Percentiles rank a stretch among this genome's conserved stretches.
These are phyloP conservation scores for Picochlorum sp. DNA, from an alignment of 139 green algal species.

Conservation along the genomic window DNA sequence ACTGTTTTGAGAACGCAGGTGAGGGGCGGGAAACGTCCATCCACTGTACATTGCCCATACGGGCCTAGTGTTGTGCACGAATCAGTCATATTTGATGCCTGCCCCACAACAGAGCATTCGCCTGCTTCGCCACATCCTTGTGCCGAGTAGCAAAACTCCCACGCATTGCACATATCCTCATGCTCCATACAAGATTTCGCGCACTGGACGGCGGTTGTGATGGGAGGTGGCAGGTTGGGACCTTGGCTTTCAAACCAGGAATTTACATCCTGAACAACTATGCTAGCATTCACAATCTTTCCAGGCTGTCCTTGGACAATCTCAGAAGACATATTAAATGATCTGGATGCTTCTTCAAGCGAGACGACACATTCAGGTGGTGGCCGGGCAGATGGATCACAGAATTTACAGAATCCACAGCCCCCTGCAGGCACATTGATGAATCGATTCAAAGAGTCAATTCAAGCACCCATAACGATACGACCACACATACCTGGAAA, in stretches of 20 bases:
- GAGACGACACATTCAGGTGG: conserved; percentile 5
- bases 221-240: background rate
- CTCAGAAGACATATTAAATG: no score
- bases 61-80: background rate
- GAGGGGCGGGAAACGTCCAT: conserved; percentile 1
- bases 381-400: background rate
- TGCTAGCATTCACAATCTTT: background rate
- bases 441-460: no score
- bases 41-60: background rate
- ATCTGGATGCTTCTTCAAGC: no score
- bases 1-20: conserved; percentile 4
- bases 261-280: conserved; percentile 4
- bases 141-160: background rate
- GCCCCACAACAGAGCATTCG: no score
- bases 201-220: conserved; percentile 7
- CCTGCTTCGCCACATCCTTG: conserved; percentile 2
- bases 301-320: no score
- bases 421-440: background rate
- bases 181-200: background rate
- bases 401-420: conserved; percentile 12
- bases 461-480: no score
- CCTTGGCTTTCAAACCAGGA: background rate
- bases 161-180: conserved; percentile 7
- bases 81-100: no score
- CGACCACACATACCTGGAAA: background rate